These are phyloP conservation scores for Polygonum aviculare DNA, from an alignment of 148 eudicot species.

Conservation along the genomic window DNA sequence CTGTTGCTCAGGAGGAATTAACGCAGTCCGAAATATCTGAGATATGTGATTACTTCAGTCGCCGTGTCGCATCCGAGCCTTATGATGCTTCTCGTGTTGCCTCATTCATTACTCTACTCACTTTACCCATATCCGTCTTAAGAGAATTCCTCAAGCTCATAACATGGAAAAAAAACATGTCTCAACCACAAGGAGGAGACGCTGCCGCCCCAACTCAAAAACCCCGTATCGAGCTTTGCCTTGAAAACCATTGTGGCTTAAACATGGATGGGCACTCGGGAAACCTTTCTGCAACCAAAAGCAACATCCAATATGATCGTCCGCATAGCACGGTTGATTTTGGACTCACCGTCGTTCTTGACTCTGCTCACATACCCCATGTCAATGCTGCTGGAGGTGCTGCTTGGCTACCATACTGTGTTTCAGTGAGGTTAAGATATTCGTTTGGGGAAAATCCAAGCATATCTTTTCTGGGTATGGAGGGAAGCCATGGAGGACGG, in stretches of 20 bases:
- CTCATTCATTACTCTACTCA: slow-evolving; percentile 90
- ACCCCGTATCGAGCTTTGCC: slow-evolving; percentile 88
- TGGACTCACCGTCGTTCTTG: slow-evolving; percentile 86
- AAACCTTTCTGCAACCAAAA: slow-evolving; percentile 64
- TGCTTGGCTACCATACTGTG: slow-evolving; percentile 97
- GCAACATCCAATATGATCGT: slow-evolving; percentile 85
- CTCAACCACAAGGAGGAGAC: slow-evolving; percentile 83
- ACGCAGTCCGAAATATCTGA: slow-evolving; percentile 81
- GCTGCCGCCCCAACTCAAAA: slow-evolving; percentile 76
- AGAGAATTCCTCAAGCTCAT: slow-evolving; percentile 89
- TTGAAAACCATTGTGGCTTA: slow-evolving; percentile 81
- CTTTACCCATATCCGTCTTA: slow-evolving; percentile 82
- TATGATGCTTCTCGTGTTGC: slow-evolving; percentile 99
- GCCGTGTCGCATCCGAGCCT: slow-evolving; percentile 98
- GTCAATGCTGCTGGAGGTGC: slow-evolving; percentile 94
- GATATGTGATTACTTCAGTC: slow-evolving; percentile 90
- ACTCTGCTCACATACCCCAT: slow-evolving; percentile 77
- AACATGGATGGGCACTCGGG: slow-evolving; percentile 57
- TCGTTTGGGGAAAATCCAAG: slow-evolving; percentile 59
- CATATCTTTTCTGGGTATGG: slow-evolving; percentile 79
- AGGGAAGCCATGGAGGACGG: slow-evolving; percentile 97
- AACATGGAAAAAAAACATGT: slow-evolving; percentile 84
- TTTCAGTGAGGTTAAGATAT: slow-evolving; percentile 77
- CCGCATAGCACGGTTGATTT: slow-evolving; percentile 74
- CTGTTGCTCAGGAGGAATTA: slow-evolving; percentile 64